Base-by-base conservation (phyloP, 495 filamentous ascomycete genomes). In the Xylaria nigripes region DNA sequence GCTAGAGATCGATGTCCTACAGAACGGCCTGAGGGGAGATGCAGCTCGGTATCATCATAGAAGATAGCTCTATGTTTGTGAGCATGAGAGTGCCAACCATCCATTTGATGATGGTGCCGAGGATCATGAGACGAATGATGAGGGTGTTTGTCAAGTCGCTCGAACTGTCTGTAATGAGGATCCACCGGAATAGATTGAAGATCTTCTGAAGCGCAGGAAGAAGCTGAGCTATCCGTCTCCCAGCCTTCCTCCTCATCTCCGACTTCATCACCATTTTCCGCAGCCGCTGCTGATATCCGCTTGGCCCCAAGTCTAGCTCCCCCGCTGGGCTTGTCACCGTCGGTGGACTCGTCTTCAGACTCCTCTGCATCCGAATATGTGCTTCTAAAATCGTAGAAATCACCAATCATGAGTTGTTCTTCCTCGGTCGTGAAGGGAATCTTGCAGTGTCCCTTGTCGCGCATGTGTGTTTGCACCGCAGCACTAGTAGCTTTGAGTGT, bases 341-440 rank as follows among this genome's bases (percentile, higher is more conserved):
- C 73, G n/a, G 76, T 72, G 9, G 70, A 71, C 46, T 80, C 76
- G 8, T 82, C 78, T 29, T 84, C 81, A 12, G 82, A 84, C 3
- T 76, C 74, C 47, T 81, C 82, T 10, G 70, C 73, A 63, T 97
- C 93, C 0, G 89, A 90, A 68, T 99, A 99, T 3, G 93, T 94
- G 70, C 84, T 85, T 50, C 86, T 77, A 80, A 99, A 99, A 67
- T 99, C 94, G 72, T 97, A 99, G 72, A 88, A 97, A 43, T 97
- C 87, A n/a, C 93, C 94, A 55, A 99, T 85, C 50, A 94, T 90
- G 16, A 99, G 76, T 71, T 95, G 89, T 63, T 99, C 90, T 30
- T 86, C 86, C 64, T 96, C 88, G 0, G 81, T 83, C 42, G 86
- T 85, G 68, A 94, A 99, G 0, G 88, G 90, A 57, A 99, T 91